Evolutionary conservation across 148 eudicot genomes (phyloP), one percentile per base, ranked within the genome.

Genomic region (Fagopyrum esculentum): DNA sequence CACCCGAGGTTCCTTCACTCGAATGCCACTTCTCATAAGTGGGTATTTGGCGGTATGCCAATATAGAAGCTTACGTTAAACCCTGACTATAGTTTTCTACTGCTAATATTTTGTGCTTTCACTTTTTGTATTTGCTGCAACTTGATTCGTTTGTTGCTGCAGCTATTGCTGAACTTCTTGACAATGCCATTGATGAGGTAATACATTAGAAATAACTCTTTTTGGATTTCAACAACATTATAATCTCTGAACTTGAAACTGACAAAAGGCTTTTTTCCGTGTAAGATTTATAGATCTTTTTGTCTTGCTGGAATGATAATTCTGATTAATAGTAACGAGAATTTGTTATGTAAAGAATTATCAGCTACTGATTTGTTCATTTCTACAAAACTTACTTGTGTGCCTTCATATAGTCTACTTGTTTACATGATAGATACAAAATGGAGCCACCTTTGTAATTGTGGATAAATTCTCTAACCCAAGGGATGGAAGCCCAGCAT

Each of bases 141-240:
- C 12, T 46, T 26, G 54, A 56, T 17, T 46, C 6, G 45, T 45
- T 43, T 44, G 50, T 60, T 66, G 78, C 55, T 79, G 74, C 93
- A 94, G 98, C 98, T 78, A 71, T 94, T 40, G 98, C 98, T 16
- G 98, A 95, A 83, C 85, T 95, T 79, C 87, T 95, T 69, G 98
- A 95, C 81, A 95, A 95, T 82, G 89, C 97, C 59, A 78, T 95
- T 77, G 98, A 95, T 76, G 98, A 95, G 97, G 98, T 95, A 82
- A 73, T 26, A 46, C 59, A 35, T 54, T 45, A 13, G 63, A 57
- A 57, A 57, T 57, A 57, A 57, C 40, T 35, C 40, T 35, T 35
- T 1, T 35, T 35, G 40, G 40, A 35, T 35, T 35, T 35, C 2
- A 35, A 35, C 40, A 35, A 35, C 3, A 35, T 35, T 35, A 35